Evolutionary conservation across 2,329 filamentous ascomycete genomes (phyloP), one percentile per base, ranked within the genome.

Genomic region (Epichloe baconii): DNA sequence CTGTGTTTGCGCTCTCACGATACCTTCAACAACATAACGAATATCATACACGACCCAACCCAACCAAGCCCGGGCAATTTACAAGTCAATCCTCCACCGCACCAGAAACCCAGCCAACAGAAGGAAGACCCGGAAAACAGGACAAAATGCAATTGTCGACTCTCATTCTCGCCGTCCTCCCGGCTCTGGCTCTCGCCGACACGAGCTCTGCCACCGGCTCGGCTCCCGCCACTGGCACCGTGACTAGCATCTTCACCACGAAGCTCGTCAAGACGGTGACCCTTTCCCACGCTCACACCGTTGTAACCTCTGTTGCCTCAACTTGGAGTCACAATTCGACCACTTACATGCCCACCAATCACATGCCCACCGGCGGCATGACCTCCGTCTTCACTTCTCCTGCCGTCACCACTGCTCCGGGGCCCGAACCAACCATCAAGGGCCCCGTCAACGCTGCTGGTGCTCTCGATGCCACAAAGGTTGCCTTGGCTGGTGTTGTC

Each of bases 181-280:
- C 78, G 59, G 68, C 77, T 49, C 62, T 79, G 60, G 78, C 75
- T 53, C 59, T 76, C 49, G 76, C 76, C 38, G 62, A 69, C 48
- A 64, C 62, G 12, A 52, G 57, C 49, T 23, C 55, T 21, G 23
- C 42, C 35, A 40, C 31, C n/a, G 7, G 15, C 4, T 12, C 46
- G 34, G 56, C 49, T 19, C 55, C 36, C 23, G 70, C 71, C 43
- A 69, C 72, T 17, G 75, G 72, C 21, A 71, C 70, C 43, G 70
- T 71, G 31, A 77, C 73, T 26, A 66, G 66, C 46, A 79, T 76
- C 17, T 69, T 69, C 26, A 80, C 77, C 41, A 68, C 69, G 51
- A 73, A 71, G 44, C 59, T 74, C 58, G 77, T 74, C 60, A 73
- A 72, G 62, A 77, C 74, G 47, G 61, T 76, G 62, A 78, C 72